Evolutionary conservation across 805 yeast genomes (phyloP).

Genomic region (Kregervanrija fluxuum): DNA sequence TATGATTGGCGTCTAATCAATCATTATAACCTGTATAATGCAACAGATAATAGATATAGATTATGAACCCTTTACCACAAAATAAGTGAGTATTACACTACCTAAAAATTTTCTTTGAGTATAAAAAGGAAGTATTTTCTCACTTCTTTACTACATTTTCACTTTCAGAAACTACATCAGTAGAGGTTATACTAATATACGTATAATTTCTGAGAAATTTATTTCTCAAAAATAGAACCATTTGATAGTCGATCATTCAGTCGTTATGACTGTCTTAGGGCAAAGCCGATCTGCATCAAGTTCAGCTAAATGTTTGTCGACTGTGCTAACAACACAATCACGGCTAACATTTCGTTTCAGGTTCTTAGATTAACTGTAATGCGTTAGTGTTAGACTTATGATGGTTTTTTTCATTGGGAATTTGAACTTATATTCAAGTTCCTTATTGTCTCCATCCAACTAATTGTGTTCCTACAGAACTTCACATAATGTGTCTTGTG

Average conservation of each 20-base stretch:
- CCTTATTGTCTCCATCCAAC: slow-evolving; percentile 27
- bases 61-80: slow-evolving; percentile 4
- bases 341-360: slow-evolving; percentile 70
- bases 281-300: slow-evolving; percentile 18
- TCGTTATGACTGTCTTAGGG: slow-evolving; percentile 31
- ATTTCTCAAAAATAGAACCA: slow-evolving; percentile 33
- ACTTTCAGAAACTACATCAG: slow-evolving; percentile 47
- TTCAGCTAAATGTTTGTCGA: slow-evolving; percentile 67
- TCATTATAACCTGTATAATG: not conserved
- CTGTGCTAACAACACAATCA: slow-evolving; percentile 68
- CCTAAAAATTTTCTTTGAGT: not conserved
- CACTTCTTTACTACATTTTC: slow-evolving; percentile 8
- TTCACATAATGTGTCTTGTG: no score
- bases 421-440: slow-evolving; percentile 18
- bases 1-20: slow-evolving; percentile 19
- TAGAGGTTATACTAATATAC: slow-evolving; percentile 72
- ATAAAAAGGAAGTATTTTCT: slow-evolving; percentile 6
- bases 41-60: not conserved
- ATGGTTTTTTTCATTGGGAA: slow-evolving; percentile 10
- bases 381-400: slow-evolving; percentile 31
- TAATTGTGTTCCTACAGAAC: slow-evolving; percentile 45
- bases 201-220: slow-evolving; percentile 32
- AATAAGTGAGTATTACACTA: slow-evolving; percentile 2
- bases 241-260: slow-evolving; percentile 36
- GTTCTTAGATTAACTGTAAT: slow-evolving; percentile 51